A percentile compares a stretch with the other conserved stretches of the same genome.
Evolutionary conservation across 345 rosid species (phyloP).

Genomic region (Camelina laxa): DNA sequence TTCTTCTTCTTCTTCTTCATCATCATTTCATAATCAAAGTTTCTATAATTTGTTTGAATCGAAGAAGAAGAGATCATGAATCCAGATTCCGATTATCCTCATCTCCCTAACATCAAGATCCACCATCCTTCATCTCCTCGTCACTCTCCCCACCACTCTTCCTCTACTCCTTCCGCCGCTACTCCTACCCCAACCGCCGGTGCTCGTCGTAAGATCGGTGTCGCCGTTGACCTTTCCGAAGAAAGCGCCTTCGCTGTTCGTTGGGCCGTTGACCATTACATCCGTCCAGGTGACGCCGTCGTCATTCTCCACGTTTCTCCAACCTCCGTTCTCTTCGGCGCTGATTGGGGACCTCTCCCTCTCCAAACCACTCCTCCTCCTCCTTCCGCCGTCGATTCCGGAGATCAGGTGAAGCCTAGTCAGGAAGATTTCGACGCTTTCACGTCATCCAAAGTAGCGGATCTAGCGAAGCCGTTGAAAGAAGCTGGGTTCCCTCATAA

Average conservation of each 20-base stretch:
- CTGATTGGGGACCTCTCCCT: constrained; percentile 97
- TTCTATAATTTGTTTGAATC: neutral
- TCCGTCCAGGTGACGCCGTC: constrained; percentile 94
- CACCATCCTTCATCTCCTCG: constrained; percentile 56
- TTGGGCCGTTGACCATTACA: constrained; percentile 88
- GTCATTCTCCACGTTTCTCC: constrained; percentile 96
- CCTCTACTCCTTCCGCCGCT: constrained; percentile 46
- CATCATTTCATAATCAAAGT: neutral
- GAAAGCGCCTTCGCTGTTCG: constrained; percentile 82
- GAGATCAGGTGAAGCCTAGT: constrained; percentile 41
- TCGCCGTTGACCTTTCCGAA: constrained; percentile 91
- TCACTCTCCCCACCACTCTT: constrained; percentile 50
- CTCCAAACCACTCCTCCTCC: constrained; percentile 64
- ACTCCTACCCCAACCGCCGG: constrained; percentile 83
- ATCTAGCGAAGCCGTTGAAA: constrained; percentile 81
- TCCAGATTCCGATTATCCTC: constrained; percentile 59
- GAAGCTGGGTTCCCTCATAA: constrained; percentile 85
- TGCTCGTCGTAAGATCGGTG: constrained; percentile 87
- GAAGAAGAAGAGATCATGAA: constrained; percentile 26
- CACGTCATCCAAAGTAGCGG: constrained; percentile 67
- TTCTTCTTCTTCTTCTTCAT: constrained; percentile 22
- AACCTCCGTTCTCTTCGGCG: constrained; percentile 93
- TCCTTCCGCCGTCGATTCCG: constrained; percentile 11
- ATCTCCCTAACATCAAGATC: constrained; percentile 79
- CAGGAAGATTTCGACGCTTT: constrained; percentile 82